Conservation (phyloP, 768 basidiomycete genomes). For the Tulasnella sp. region DNA sequence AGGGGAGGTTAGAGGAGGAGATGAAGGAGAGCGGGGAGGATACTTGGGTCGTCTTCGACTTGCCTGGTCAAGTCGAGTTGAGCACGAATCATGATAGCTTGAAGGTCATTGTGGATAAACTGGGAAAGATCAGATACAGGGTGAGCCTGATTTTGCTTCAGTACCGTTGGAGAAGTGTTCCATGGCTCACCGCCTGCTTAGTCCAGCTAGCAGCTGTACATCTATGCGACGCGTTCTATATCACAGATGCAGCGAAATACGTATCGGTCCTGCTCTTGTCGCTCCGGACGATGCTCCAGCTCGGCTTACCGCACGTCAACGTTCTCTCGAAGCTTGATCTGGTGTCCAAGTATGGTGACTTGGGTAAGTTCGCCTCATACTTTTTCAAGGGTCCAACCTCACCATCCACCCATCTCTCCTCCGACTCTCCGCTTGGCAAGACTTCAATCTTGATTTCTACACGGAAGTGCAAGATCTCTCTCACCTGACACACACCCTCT, state of each 20-base stretch:
- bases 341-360: conserved; percentile 78
- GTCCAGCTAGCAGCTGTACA: conserved; percentile 85
- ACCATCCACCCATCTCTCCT: conserved; percentile 1
- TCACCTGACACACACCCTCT: conserved; percentile 68
- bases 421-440: conserved; percentile 32
- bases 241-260: conserved; percentile 93
- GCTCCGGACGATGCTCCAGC: conserved; percentile 92
- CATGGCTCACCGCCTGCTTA: background rate
- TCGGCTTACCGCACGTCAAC: conserved; percentile 96
- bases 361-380: conserved; percentile 44
- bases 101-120: conserved; percentile 60
- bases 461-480: conserved; percentile 95
- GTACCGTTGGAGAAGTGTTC: background rate
- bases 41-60: conserved; percentile 85
- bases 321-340: conserved; percentile 94
- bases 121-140: conserved; percentile 68
- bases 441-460: conserved; percentile 96
- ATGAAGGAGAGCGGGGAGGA: conserved; percentile 55
- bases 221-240: conserved; percentile 92
- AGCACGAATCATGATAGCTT: conserved; percentile 91
- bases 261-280: conserved; percentile 85
- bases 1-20: conserved; percentile 55
- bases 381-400: background rate
- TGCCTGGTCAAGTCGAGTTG: conserved; percentile 94
- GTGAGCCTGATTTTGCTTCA: conserved; percentile 39